These are phyloP conservation scores for Posidonia oceanica DNA, from an alignment of 116 monocot species.

Conservation along the genomic window DNA sequence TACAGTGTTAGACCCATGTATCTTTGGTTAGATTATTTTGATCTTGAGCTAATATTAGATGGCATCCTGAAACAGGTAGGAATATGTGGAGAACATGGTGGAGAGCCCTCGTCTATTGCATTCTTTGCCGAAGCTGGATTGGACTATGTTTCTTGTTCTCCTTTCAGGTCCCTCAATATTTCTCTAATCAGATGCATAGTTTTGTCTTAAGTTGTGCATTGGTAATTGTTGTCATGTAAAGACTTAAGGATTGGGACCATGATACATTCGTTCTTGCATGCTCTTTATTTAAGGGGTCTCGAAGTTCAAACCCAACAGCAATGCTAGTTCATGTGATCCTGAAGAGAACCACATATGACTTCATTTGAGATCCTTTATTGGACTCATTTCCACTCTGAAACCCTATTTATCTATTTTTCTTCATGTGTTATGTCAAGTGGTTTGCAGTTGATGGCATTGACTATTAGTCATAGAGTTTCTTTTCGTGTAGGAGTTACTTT, in stretches of 20 bases:
- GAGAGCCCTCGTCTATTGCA: conserved; percentile 88
- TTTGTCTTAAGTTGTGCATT: neutral
- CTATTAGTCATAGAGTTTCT: neutral
- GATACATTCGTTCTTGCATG: neutral
- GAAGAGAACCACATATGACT: no score
- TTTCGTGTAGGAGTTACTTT: neutral
- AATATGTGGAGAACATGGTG: conserved; percentile 94
- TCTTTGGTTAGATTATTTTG: no score
- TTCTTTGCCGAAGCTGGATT: conserved; percentile 84
- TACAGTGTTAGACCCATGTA: neutral
- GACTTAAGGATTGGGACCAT: neutral
- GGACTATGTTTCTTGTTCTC: conserved; percentile 96
- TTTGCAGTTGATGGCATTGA: neutral
- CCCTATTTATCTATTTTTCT: neutral
- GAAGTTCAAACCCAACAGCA: neutral
- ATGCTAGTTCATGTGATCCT: no score
- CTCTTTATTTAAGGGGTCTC: neutral
- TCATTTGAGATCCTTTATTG: no score
- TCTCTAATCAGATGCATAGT: neutral
- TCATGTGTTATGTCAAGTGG: neutral
- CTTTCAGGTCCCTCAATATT: conserved; percentile 54
- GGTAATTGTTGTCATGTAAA: neutral
- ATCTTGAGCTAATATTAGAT: neutral
- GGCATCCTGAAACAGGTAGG: conserved; percentile 50
- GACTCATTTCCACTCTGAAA: no score